A percentile compares a stretch with the other conserved stretches of the same genome.
These are phyloP conservation scores for Mercurialis annua DNA, from an alignment of 345 rosid genomes.

Conservation along the genomic window DNA sequence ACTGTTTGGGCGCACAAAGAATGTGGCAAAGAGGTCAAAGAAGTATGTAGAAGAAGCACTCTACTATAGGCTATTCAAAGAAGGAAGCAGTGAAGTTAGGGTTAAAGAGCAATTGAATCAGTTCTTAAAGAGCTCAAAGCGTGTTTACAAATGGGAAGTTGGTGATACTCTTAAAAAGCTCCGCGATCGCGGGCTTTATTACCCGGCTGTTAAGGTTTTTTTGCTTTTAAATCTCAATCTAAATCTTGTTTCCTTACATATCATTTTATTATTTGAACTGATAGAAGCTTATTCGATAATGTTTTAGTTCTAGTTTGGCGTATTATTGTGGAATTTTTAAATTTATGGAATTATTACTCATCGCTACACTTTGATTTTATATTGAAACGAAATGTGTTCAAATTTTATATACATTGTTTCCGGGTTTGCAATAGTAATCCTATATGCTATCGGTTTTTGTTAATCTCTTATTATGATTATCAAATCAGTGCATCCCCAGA, in stretches of 20 bases:
- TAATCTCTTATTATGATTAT: background rate
- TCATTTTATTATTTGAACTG: no score
- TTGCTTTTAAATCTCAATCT: no score
- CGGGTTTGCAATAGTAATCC: background rate
- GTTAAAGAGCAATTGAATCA: slow-evolving; percentile 69
- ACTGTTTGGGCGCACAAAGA: slow-evolving; percentile 63
- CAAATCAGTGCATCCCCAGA: slow-evolving; percentile 2
- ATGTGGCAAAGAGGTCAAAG: slow-evolving; percentile 58
- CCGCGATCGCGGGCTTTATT: slow-evolving; percentile 63
- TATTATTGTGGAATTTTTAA: no score
- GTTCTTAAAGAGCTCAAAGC: slow-evolving; percentile 79
- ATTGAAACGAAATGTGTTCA: no score
- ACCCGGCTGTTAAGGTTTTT: slow-evolving; percentile 82
- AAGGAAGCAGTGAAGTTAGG: slow-evolving; percentile 62
- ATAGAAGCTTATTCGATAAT: background rate
- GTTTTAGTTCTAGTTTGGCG: no score
- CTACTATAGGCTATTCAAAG: slow-evolving; percentile 60
- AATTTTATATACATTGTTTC: background rate
- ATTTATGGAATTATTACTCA: no score
- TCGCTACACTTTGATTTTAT: background rate
- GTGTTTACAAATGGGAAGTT: slow-evolving; percentile 94
- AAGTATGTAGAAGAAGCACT: slow-evolving; percentile 89
- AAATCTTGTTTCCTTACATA: no score
- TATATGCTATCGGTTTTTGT: background rate
- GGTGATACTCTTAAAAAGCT: slow-evolving; percentile 84